Evolutionary conservation across 192 early-diverging fungal species (phyloP).

Genomic region (Dimargaris cristalligena): DNA sequence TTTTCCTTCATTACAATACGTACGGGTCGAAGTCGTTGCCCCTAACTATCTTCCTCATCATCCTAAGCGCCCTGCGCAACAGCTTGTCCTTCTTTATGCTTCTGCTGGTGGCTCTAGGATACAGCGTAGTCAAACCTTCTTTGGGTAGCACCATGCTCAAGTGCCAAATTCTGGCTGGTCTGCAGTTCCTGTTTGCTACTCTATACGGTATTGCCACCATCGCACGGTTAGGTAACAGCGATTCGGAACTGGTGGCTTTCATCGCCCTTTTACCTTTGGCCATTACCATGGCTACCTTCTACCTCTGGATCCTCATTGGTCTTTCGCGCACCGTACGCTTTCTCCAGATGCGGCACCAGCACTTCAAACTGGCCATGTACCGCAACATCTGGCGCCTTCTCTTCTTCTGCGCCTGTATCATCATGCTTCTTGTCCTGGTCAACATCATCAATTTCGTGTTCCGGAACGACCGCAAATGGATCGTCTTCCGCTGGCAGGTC

Average conservation of each 20-base stretch:
- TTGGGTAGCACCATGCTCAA: slow-evolving; percentile 81
- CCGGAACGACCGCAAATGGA: slow-evolving; percentile 42
- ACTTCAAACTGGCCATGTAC: slow-evolving; percentile 87
- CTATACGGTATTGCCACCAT: slow-evolving; percentile 73
- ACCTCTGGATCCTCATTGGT: slow-evolving; percentile 81
- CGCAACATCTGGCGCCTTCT: slow-evolving; percentile 62
- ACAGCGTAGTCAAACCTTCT: slow-evolving; percentile 86
- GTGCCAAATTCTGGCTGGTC: slow-evolving; percentile 51
- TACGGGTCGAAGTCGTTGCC: slow-evolving; percentile 37
- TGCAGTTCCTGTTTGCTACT: slow-evolving; percentile 78
- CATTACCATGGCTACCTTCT: slow-evolving; percentile 79
- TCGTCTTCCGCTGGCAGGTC: slow-evolving; percentile 61
- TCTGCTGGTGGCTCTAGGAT: slow-evolving; percentile 86
- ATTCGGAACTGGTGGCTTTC: slow-evolving; percentile 43
- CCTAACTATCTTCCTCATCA: slow-evolving; percentile 53
- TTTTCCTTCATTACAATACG: slow-evolving; percentile 53
- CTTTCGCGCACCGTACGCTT: slow-evolving; percentile 59
- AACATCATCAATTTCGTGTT: slow-evolving; percentile 64
- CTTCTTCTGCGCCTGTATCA: slow-evolving; percentile 49
- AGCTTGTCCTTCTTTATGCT: slow-evolving; percentile 93
- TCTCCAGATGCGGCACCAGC: slow-evolving; percentile 63
- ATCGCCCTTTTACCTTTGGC: slow-evolving; percentile 77
- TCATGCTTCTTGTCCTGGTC: slow-evolving; percentile 63
- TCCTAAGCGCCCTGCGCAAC: slow-evolving; percentile 78
- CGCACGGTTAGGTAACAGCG: slow-evolving; percentile 46